Conservation (phyloP, 2,329 filamentous ascomycete genomes). For the Neofusicoccum kwambonambiense region DNA sequence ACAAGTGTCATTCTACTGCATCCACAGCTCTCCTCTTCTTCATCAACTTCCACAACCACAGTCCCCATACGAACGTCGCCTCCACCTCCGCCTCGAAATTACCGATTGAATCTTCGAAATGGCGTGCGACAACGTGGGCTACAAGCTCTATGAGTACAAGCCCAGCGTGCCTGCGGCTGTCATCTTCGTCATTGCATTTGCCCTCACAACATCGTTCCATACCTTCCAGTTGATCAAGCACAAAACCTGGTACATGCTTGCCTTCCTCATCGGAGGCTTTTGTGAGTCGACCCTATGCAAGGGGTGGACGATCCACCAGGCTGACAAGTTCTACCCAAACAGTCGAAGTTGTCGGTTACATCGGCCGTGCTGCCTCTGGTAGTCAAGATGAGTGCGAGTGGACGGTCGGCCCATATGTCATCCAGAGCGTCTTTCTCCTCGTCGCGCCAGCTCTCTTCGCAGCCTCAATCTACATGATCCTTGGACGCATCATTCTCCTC, state of each 20-base stretch:
- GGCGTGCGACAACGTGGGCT: neutral
- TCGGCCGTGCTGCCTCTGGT: slow-evolving; percentile 38
- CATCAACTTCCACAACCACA: neutral
- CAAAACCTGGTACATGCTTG: slow-evolving; percentile 52
- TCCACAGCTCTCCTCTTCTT: neutral
- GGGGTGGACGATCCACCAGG: neutral
- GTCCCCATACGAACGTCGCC: neutral
- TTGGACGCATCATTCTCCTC: slow-evolving; percentile 41
- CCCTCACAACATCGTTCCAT: slow-evolving; percentile 35
- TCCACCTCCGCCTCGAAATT: neutral
- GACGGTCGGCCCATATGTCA: slow-evolving; percentile 41
- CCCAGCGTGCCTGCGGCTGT: slow-evolving; percentile 30
- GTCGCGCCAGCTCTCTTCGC: slow-evolving; percentile 50
- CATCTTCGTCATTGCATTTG: slow-evolving; percentile 32
- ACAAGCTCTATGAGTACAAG: slow-evolving; percentile 30
- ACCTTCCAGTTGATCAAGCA: slow-evolving; percentile 37
- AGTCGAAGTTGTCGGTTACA: slow-evolving; percentile 55
- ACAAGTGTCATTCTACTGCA: neutral
- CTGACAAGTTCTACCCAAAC: neutral
- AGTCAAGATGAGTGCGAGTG: slow-evolving; percentile 27
- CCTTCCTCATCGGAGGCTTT: slow-evolving; percentile 53
- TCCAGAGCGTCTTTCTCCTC: slow-evolving; percentile 46
- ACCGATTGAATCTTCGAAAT: neutral
- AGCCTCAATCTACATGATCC: slow-evolving; percentile 47
- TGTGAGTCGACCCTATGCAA: slow-evolving; percentile 37